Evolutionary conservation across 2,329 filamentous ascomycete genomes (phyloP), one percentile per base, ranked within the genome.

Genomic region (Nannizziopsis arthrosporioides): DNA sequence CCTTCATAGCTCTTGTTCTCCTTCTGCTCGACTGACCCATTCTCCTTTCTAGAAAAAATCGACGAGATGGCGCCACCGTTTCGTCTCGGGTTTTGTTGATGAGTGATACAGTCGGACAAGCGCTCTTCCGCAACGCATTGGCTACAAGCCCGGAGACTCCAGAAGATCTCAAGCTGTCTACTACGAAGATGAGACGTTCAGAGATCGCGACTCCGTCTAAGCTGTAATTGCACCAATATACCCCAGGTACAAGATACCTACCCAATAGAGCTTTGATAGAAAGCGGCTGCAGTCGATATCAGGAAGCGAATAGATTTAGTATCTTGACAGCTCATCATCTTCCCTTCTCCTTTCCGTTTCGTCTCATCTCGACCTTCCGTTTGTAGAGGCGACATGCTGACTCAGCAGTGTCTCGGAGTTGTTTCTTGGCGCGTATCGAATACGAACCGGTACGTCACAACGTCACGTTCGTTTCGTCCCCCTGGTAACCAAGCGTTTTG

Each of bases 41-140:
- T 9, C 15, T 30, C 15, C 32, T 34, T 12, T 17, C 12, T 44
- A 70, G 67, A 7, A 98, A 96, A 77, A 95, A 96, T 63, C 73
- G 92, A 17, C 76, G 90, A n/a, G 92, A 98, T 63, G 89, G 89
- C 10, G 85, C 83, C 1, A 94, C 88, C 0, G 89, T 96, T 2
- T 84, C 82, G 56, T 84, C 77, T 10, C 75, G 92, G 15, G 90
- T 98, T 9, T 66, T 96, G 34, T 71, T 73, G 5, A 73, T 96
- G 56, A 82, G 84, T 7, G 88, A 94, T 59, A 65, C 75, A 41
- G 73, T 94, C 8, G 89, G 87, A 0, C 66, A 71, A 45, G 73
- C 74, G 51, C 63, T 96, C 15, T 95, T 85, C 42, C 57, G 60
- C 34, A 63, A 52, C 30, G 62, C 65, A 0, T 56, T 61, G 22